Base-by-base conservation (phyloP, 805 yeast genomes). In the Brettanomyces naardenensis region DNA sequence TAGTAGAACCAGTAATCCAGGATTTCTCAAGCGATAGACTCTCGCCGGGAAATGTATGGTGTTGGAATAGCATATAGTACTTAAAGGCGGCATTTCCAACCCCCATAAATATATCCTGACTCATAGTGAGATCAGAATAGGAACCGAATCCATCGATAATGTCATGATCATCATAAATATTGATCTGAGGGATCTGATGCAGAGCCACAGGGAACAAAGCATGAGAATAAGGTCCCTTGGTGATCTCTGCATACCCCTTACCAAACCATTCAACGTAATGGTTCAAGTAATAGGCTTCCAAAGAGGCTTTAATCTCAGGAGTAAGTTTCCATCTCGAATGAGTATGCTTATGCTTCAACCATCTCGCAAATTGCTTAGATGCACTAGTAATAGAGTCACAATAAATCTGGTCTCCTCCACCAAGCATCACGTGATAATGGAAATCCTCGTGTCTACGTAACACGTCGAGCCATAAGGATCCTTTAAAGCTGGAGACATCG, bases 351-450 rank as follows among this genome's bases (percentile, higher is more conserved):
- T 75, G 77, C 21, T 65, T 53, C 21, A 75, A 56, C 95, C 97
- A 88, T 22, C 73, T 56, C 42, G 68, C 56, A 47, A 83, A 73
- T 22, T 65, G 60, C 34, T 68, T 52, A 13, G 80, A 75, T 17
- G 73, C 66, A 17, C 69, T 46, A 56, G 81, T 83, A 47, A 90
- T 77, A 1, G 86, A 69, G 60, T 90, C 98, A 37, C 89, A 78
- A 57, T 90, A 90, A 36, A 90, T 71, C 62, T 90, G 98, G 61
- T 90, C 98, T 23, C 98, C 98, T 37, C 97, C 97, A 21, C 97
- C 97, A 21, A 92, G 65, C 95, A 90, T 89, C 4, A 87, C 97
- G 57, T 90, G 96, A 60, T 86, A 86, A 28, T 73, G 74, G 22
- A 33, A 30, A 5, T 38, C 28, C 14, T 64, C 57, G 53, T 90